Conservation (phyloP, 2,329 filamentous ascomycete genomes). For the Hymenoscyphus fructigenus region DNA sequence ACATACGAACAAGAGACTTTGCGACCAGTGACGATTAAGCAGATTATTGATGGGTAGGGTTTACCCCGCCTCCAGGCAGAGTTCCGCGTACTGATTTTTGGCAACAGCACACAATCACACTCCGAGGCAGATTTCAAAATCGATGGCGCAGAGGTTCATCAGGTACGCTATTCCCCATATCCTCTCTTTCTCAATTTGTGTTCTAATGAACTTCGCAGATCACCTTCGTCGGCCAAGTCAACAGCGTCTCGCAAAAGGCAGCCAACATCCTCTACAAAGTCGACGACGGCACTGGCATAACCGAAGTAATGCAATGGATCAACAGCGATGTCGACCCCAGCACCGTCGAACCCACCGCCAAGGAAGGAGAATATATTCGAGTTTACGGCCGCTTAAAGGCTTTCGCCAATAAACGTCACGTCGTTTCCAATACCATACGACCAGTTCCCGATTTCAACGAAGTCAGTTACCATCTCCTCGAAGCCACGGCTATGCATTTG, state of each 20-base stretch:
- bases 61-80: slow-evolving; percentile 6
- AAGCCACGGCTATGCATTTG: slow-evolving; percentile 85
- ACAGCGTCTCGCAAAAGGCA: slow-evolving; percentile 78
- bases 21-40: slow-evolving; percentile 92
- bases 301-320: slow-evolving; percentile 89
- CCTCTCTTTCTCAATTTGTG: not conserved
- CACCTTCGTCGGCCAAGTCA: slow-evolving; percentile 88
- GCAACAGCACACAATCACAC: slow-evolving; percentile 59
- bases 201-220: slow-evolving; percentile 49
- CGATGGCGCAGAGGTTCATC: slow-evolving; percentile 70
- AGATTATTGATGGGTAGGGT: slow-evolving; percentile 70
- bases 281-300: slow-evolving; percentile 89
- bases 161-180: slow-evolving; percentile 39
- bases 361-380: slow-evolving; percentile 77
- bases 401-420: slow-evolving; percentile 79
- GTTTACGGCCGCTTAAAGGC: slow-evolving; percentile 82
- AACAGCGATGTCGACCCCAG: slow-evolving; percentile 45
- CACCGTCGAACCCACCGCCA: slow-evolving; percentile 50
- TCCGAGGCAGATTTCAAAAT: slow-evolving; percentile 78
- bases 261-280: slow-evolving; percentile 92
- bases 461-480: slow-evolving; percentile 86
- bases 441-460: slow-evolving; percentile 86
- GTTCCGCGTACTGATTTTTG: slow-evolving; percentile 13
- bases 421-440: slow-evolving; percentile 78
- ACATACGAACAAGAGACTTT: slow-evolving; percentile 77